Percentiles rank a stretch among this genome's conserved stretches.
Evolutionary conservation across 2,329 filamentous ascomycete species (phyloP).

Genomic region (Diaporthe sp.): DNA sequence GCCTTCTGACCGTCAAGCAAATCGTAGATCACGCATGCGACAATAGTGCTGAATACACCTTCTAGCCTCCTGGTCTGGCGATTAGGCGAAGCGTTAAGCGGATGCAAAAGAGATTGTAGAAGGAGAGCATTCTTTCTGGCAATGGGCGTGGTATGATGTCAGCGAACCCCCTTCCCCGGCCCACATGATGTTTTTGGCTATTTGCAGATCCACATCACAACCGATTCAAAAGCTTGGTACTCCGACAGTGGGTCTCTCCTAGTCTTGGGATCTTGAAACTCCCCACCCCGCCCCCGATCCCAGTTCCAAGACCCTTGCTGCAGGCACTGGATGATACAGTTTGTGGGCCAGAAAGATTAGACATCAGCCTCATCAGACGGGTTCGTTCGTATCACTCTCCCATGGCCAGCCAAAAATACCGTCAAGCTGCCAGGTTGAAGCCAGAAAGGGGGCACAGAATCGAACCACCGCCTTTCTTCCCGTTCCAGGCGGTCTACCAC

Average conservation of each 20-base stretch:
- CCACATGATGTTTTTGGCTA: background rate
- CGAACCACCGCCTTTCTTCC: background rate
- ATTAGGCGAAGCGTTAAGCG: background rate
- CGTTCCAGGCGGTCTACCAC: background rate
- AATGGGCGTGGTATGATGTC: constrained; percentile 8
- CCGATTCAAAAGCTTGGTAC: constrained; percentile 29
- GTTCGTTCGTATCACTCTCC: background rate
- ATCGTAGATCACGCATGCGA: background rate
- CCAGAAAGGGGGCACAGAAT: background rate
- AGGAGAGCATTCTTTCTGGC: background rate
- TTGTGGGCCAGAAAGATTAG: constrained; percentile 21
- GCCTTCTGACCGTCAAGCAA: background rate
- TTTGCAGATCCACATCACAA: background rate
- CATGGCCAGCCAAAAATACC: constrained; percentile 6
- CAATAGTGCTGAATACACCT: background rate
- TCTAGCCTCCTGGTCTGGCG: too few species aligned
- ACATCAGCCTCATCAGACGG: constrained; percentile 7
- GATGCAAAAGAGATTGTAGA: too few species aligned
- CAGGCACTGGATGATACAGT: constrained; percentile 25
- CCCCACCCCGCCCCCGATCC: constrained; percentile 21
- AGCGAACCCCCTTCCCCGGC: background rate
- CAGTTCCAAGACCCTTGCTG: constrained; percentile 13
- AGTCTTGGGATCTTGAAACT: constrained; percentile 25
- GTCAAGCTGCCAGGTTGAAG: background rate
- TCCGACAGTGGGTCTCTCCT: constrained; percentile 5